Percentiles rank a stretch among this genome's conserved stretches.
Evolutionary conservation across 805 yeast genomes (phyloP).

Genomic region (Torulaspora delbrueckii): DNA sequence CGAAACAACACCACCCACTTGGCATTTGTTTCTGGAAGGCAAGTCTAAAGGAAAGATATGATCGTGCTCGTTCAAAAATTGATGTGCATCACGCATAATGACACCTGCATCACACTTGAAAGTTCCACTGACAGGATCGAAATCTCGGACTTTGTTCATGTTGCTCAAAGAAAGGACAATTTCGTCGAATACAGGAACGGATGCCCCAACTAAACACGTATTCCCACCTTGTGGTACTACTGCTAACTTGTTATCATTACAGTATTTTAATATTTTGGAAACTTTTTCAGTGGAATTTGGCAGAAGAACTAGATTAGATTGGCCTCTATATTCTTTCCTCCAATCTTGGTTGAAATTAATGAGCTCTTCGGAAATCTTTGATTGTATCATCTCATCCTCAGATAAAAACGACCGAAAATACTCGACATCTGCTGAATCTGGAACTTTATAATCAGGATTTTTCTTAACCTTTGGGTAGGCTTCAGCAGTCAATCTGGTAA

Average conservation of each 20-base stretch:
- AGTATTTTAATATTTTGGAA: slow-evolving; percentile 61
- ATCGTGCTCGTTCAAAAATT: slow-evolving; percentile 62
- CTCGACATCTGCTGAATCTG: slow-evolving; percentile 51
- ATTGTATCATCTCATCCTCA: slow-evolving; percentile 12
- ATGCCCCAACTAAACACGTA: slow-evolving; percentile 88
- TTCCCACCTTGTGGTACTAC: slow-evolving; percentile 93
- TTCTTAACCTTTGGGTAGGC: slow-evolving; percentile 54
- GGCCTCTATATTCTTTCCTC: slow-evolving; percentile 84
- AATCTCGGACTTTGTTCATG: slow-evolving; percentile 68
- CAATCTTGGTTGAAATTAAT: slow-evolving; percentile 60
- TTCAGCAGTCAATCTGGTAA: slow-evolving; percentile 51
- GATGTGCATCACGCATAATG: slow-evolving; percentile 76
- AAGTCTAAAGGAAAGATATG: slow-evolving; percentile 83
- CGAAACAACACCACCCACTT: slow-evolving; percentile 84
- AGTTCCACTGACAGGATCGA: slow-evolving; percentile 72
- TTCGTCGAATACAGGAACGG: slow-evolving; percentile 82
- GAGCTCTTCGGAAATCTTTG: slow-evolving; percentile 11
- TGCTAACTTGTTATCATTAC: slow-evolving; percentile 66
- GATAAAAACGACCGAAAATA: slow-evolving; percentile 54
- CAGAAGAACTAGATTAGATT: slow-evolving; percentile 64
- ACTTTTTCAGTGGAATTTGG: slow-evolving; percentile 76
- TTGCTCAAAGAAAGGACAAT: slow-evolving; percentile 59
- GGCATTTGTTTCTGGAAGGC: slow-evolving; percentile 91
- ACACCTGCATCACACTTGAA: slow-evolving; percentile 82
- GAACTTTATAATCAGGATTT: slow-evolving; percentile 42